Conservation (phyloP, 1,139 yeast genomes). For the Wickerhamomyces sp. region DNA sequence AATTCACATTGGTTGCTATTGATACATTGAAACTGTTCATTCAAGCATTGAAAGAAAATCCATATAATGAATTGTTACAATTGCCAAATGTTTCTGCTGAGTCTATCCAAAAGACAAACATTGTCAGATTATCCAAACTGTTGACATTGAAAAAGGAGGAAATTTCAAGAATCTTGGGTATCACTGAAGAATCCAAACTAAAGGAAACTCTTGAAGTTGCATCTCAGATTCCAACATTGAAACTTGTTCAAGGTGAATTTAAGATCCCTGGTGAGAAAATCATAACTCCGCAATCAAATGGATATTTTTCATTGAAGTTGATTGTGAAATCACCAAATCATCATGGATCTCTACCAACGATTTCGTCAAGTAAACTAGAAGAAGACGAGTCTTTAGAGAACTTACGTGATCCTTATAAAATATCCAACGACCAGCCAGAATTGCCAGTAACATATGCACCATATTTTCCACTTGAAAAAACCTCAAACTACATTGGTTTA, state of each 20-base stretch:
- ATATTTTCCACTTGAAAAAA: constrained; percentile 58
- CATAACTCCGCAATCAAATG: constrained; percentile 71
- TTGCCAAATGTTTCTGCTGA: constrained; percentile 64
- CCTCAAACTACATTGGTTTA: constrained; percentile 62
- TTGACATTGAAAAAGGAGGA: constrained; percentile 53
- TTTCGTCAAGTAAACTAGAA: constrained; percentile 28
- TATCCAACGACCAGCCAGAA: constrained; percentile 60
- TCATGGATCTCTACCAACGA: constrained; percentile 39
- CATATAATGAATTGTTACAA: constrained; percentile 68
- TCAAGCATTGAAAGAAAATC: constrained; percentile 67
- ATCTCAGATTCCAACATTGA: constrained; percentile 60
- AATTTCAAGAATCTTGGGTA: constrained; percentile 53
- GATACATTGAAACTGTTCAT: constrained; percentile 69
- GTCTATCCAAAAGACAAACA: constrained; percentile 37
- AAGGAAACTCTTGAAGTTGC: constrained; percentile 57
- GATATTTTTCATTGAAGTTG: constrained; percentile 73
- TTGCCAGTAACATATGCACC: constrained; percentile 69
- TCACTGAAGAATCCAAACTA: constrained; percentile 42
- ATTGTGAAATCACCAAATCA: constrained; percentile 68
- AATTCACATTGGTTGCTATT: constrained; percentile 54
- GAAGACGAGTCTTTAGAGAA: constrained; percentile 59
- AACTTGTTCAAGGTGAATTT: constrained; percentile 68
- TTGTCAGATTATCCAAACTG: constrained; percentile 64
- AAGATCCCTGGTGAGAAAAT: constrained; percentile 83
- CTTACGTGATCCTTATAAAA: constrained; percentile 65